Evolutionary conservation across 345 rosid genomes (phyloP).

Genomic region (Luvunga scandens): DNA sequence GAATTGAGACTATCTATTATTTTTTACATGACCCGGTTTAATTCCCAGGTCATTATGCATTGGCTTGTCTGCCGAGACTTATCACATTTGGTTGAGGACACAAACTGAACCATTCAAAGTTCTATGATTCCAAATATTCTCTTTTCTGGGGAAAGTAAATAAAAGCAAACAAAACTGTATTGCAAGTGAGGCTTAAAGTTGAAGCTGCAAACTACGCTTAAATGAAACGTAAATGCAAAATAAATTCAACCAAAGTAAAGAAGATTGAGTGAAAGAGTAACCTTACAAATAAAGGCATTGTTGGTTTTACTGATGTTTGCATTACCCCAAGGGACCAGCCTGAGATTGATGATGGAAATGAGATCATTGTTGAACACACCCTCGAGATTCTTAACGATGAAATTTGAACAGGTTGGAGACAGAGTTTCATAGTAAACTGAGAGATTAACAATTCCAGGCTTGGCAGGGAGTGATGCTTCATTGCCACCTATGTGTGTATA

Average conservation of each 20-base stretch:
- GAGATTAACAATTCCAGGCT: conserved; percentile 31
- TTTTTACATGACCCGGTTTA: background rate
- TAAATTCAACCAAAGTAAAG: background rate
- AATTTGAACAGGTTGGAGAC: conserved; percentile 24
- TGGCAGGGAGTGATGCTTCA: background rate
- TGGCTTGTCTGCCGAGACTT: background rate
- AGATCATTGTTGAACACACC: conserved; percentile 35
- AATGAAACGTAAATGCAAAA: background rate
- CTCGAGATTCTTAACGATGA: conserved; percentile 30
- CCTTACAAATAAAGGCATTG: conserved; percentile 34
- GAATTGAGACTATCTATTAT: background rate
- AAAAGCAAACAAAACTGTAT: background rate
- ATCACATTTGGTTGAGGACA: background rate
- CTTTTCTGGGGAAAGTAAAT: no score
- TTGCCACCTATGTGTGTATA: background rate
- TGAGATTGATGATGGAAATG: conserved; percentile 40
- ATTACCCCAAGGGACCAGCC: conserved; percentile 46
- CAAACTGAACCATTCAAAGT: no score
- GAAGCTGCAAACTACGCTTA: background rate
- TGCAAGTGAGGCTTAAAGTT: background rate
- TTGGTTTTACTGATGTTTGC: conserved; percentile 20
- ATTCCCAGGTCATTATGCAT: background rate
- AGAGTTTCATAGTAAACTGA: conserved; percentile 45
- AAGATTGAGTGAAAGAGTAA: background rate
- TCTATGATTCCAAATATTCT: no score